Conservation (phyloP, 257 asterid species). For the Coffea canephora region DNA sequence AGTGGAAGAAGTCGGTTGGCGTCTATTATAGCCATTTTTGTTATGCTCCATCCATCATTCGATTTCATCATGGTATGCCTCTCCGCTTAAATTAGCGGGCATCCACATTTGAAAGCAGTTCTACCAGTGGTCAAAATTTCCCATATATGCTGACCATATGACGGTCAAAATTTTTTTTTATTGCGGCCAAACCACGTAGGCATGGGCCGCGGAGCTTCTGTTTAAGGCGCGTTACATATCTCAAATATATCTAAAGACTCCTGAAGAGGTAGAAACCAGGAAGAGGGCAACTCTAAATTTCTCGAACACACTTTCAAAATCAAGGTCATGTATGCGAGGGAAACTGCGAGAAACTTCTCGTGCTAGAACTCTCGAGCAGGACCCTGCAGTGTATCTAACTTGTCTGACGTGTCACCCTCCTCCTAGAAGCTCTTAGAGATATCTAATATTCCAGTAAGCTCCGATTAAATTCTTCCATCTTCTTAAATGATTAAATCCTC, state of each 20-base stretch:
- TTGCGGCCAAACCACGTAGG: too few relatives aligned
- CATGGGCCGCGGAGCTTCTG: background rate
- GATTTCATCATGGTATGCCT: too few relatives aligned
- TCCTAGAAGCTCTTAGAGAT: constrained; percentile 4
- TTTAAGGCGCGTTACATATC: background rate
- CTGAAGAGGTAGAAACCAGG: background rate
- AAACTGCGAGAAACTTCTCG: constrained; percentile 6
- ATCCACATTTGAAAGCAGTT: background rate
- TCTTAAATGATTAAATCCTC: background rate
- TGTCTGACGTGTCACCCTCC: background rate
- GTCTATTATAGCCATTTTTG: too few relatives aligned
- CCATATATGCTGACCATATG: background rate
- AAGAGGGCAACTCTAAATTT: background rate
- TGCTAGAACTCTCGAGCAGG: background rate
- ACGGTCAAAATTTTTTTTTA: background rate
- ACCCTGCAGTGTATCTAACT: background rate
- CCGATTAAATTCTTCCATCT: background rate
- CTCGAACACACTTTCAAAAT: background rate
- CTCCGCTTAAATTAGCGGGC: background rate
- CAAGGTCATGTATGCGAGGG: background rate
- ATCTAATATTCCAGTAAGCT: background rate
- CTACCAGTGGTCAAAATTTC: background rate
- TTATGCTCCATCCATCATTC: too few relatives aligned
- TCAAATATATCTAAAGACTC: background rate
- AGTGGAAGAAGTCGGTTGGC: background rate